A percentile compares a stretch with the other conserved stretches of the same genome.
Evolutionary conservation across 2,329 filamentous ascomycete genomes (phyloP).

Genomic region (Exophiala sp.): DNA sequence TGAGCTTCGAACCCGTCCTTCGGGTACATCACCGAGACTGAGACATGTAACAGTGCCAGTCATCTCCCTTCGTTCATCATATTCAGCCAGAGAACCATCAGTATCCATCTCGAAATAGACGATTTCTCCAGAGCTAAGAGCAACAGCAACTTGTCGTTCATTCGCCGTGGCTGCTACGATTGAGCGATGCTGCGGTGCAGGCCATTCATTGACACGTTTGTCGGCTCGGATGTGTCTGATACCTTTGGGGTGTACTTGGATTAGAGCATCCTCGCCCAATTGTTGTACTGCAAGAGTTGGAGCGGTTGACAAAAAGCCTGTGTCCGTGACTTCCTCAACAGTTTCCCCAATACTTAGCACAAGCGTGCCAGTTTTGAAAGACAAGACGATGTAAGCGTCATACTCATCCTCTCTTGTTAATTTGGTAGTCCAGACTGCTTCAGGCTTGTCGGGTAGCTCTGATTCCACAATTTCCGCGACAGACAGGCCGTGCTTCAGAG

Average conservation of each 20-base stretch:
- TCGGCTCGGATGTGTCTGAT: constrained; percentile 82
- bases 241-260: constrained; percentile 95
- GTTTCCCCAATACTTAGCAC: constrained; percentile 95
- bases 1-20: constrained; percentile 81
- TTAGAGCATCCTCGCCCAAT: constrained; percentile 84
- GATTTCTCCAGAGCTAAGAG: constrained; percentile 91
- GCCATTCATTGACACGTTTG: constrained; percentile 84
- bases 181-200: constrained; percentile 84
- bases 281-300: constrained; percentile 90
- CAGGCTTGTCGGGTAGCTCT: constrained; percentile 81
- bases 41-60: constrained; percentile 90
- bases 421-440: constrained; percentile 93
- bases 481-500: constrained; percentile 85
- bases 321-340: constrained; percentile 91
- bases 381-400: constrained; percentile 93
- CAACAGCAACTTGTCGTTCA: constrained; percentile 85
- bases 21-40: constrained; percentile 88
- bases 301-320: constrained; percentile 83
- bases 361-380: constrained; percentile 82
- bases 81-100: constrained; percentile 86
- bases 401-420: constrained; percentile 75
- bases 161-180: constrained; percentile 95
- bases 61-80: constrained; percentile 93
- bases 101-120: constrained; percentile 97
- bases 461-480: constrained; percentile 96